Percentiles rank a stretch among this genome's conserved stretches.
phyloP scores from a whole-genome alignment of 352 stramenopile species.

The Globisporangium alternatum region DNA sequence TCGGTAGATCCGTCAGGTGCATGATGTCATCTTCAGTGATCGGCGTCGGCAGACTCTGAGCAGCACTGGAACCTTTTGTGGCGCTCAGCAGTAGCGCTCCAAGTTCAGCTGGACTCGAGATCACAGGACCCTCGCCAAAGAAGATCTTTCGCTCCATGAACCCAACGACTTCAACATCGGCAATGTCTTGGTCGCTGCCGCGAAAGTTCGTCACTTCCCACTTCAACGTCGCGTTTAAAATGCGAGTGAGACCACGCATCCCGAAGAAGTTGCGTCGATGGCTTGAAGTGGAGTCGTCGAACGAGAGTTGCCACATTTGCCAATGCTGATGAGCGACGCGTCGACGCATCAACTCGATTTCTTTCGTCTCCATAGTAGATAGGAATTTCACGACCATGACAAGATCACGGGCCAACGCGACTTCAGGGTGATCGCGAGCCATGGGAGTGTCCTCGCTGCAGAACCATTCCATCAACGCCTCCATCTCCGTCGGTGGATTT shows the following conservation, averaged over 20 bases:
- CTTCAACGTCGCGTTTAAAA: constrained; percentile 64
- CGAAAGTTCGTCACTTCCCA: constrained; percentile 89
- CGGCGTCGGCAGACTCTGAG: constrained; percentile 31
- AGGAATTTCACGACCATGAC: constrained; percentile 88
- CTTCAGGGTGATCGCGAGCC: constrained; percentile 78
- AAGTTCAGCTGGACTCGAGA: constrained; percentile 76
- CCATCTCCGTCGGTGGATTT: constrained; percentile 87
- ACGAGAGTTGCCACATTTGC: constrained; percentile 89
- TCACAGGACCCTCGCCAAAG: constrained; percentile 84
- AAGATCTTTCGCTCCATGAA: constrained; percentile 88
- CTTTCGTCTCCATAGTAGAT: constrained; percentile 88
- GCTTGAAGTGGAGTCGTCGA: constrained; percentile 77
- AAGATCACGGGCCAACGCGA: constrained; percentile 71
- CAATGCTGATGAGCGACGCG: constrained; percentile 71
- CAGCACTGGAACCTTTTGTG: constrained; percentile 34
- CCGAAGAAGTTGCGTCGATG: constrained; percentile 78
- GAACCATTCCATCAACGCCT: constrained; percentile 90
- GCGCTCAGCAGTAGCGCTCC: constrained; percentile 53
- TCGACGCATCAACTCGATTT: constrained; percentile 86
- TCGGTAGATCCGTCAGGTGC: constrained; percentile 94
- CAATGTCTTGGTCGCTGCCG: constrained; percentile 86
- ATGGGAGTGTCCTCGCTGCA: constrained; percentile 73
- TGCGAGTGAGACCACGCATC: constrained; percentile 59
- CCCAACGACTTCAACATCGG: constrained; percentile 83
- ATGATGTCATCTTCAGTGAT: constrained; percentile 98